Evolutionary conservation across 352 stramenopile species (phyloP), one percentile per base, ranked within the genome.

Genomic region (Globisporangium lucens): DNA sequence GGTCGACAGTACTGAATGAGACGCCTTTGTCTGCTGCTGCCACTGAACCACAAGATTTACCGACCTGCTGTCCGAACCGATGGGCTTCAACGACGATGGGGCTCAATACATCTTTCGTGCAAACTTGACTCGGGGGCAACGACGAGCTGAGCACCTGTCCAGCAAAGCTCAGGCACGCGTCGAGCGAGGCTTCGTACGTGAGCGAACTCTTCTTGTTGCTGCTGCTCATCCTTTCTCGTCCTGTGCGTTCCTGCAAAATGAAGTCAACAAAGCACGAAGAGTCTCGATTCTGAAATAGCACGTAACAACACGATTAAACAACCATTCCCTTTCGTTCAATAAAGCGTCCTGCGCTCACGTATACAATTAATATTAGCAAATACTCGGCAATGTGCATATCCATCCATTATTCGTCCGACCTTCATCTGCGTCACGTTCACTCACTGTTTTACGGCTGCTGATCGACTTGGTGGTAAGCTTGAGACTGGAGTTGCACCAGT

Each of bases 31-130:
- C 41, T 12, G 36, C 13, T 2, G 61, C 38, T 57, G 24, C 15
- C 17, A 66, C 49, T 10, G 5, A 30, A 9, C 30, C 9, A 3
- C 36, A 10, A 3, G 66, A 27, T 27, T 75, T 76, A 0, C 47
- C 59, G 7, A 72, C 67, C 49, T 82, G 75, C 35, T 87, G 80
- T 9, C 79, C 79, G n/a, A 76, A 75, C 0, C 77, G 75, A 49
- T 92, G 82, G 0, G 82, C 79, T 43, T 84, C 80, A 2, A 90
- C 60, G 6, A 92, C 82, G 41, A 90, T 85, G 2, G 81, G 60
- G 0, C 74, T 73, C 20, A 91, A 63, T 1, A 71, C 64, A 2
- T 71, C 30, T 65, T 91, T 90, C 13, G 78, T 85, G 58, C 79
- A 87, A 0, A 86, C 59, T 20, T 79, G 66, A 38, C 63, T 66